Base-by-base conservation (phyloP, 1,139 yeast genomes). In the Yamadazyma atmosphaerica region DNA sequence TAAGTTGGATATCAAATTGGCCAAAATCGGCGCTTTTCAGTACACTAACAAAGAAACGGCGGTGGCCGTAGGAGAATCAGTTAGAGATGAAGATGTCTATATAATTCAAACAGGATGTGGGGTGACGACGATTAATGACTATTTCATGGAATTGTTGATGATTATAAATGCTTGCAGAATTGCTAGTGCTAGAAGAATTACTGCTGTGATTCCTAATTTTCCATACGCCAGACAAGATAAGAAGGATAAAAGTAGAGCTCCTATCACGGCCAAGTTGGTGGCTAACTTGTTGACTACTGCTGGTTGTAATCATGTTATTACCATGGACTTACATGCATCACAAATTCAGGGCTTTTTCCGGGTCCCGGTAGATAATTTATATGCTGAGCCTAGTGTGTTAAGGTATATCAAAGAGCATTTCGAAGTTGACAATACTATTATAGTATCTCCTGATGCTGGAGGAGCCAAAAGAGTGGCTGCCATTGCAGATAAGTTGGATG, bases 381-480 rank as follows among this genome's bases (percentile, higher is more conserved):
- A 90, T 55, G 97, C 96, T 22, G 98, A 92, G 63, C 98, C 98
- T 39, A 81, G 88, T 52, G 96, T 87, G 26, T 87, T 90, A 43
- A 76, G 92, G 56, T 90, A 88, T 59, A 88, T 92, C 46, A 79
- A 80, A 47, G 96, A 87, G 52, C 75, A 82, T 49, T 75, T 86
- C 42, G 74, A 77, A 45, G 66, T 64, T 52, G 71, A 77, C 32
- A 82, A 88, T 46, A 81, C 94, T 26, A 88, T 90, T 42, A 85
- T 92, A 44, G 88, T 89, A 16, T 88, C 97, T 1, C 98, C 98
- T 3, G 98, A 92, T 68, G 98, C 98, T 4, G 98, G 98, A 55
- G 98, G 98, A 42, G 98, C 98, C 43, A 92, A 92, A 64, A 80
- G 98, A 58, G 98, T 96, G 9, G 98, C 98, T 2, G 87, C 92